These are phyloP conservation scores for Pyropia haitanensis DNA, from an alignment of 23 red algal species.

Conservation along the genomic window DNA sequence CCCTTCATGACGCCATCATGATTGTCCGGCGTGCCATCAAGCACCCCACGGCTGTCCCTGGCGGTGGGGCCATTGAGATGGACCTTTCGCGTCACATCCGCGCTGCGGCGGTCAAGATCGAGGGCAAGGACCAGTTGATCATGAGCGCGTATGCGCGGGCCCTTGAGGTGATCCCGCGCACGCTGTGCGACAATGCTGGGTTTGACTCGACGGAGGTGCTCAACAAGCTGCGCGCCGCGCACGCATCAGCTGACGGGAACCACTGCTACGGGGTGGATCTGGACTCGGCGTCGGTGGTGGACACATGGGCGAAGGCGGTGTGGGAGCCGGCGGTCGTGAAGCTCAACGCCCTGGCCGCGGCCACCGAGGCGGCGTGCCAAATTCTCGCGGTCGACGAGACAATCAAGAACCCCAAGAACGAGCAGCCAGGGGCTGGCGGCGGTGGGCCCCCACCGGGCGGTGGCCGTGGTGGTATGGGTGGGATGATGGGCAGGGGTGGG, in stretches of 20 bases:
- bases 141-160: conserved; percentile 81
- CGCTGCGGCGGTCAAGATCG: conserved; percentile 45
- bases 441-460: conserved; percentile 5
- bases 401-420: conserved; percentile 70
- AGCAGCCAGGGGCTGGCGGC: conserved; percentile 8
- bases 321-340: conserved; percentile 95
- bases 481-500: conserved; percentile 55
- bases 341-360: conserved; percentile 79
- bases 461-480: conserved; percentile 29
- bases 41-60: conserved; percentile 71
- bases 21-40: conserved; percentile 92
- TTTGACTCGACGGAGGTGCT: conserved; percentile 94
- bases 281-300: conserved; percentile 60
- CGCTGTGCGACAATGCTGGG: conserved; percentile 94
- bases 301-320: conserved; percentile 81
- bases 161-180: conserved; percentile 89
- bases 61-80: conserved; percentile 95
- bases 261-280: conserved; percentile 81
- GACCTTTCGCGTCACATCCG: conserved; percentile 76
- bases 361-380: conserved; percentile 94
- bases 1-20: conserved; percentile 96
- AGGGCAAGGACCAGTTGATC: conserved; percentile 88
- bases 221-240: conserved; percentile 80
- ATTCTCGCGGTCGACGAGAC: conserved; percentile 96
- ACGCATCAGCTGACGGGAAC: conserved; percentile 54